These are phyloP conservation scores for Neodidymelliopsis sp. DNA, from an alignment of 2,329 filamentous ascomycete species.

Conservation along the genomic window DNA sequence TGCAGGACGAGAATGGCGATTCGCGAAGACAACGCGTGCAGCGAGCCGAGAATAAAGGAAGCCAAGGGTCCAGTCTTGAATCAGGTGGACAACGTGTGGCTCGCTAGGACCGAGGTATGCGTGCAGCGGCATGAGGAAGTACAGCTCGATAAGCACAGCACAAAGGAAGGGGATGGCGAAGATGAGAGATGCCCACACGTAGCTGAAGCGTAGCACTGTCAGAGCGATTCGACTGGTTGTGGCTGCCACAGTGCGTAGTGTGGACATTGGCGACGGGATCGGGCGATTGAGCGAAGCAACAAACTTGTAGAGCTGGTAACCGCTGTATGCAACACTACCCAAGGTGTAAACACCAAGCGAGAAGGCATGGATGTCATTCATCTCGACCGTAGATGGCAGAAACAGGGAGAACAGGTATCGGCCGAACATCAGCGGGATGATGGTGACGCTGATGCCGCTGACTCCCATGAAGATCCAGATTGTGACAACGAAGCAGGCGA, in stretches of 20 bases:
- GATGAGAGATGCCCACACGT: conserved; percentile 77
- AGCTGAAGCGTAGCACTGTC: conserved; percentile 65
- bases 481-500: conserved; percentile 84
- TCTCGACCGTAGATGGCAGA: conserved; percentile 68
- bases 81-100: conserved; percentile 79
- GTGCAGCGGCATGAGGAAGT: conserved; percentile 85
- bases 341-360: conserved; percentile 87
- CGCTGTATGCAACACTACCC: conserved; percentile 69
- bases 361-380: conserved; percentile 97
- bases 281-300: conserved; percentile 34
- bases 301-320: conserved; percentile 59
- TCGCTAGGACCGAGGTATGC: conserved; percentile 66
- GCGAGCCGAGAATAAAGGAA: conserved; percentile 87
- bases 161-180: conserved; percentile 83
- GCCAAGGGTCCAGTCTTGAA: conserved; percentile 94
- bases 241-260: conserved; percentile 35
- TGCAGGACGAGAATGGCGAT: conserved; percentile 74
- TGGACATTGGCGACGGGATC: conserved; percentile 40
- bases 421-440: conserved; percentile 85
- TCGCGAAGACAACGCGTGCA: conserved; percentile 71
- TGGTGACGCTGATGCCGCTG: conserved; percentile 84
- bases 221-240: conserved; percentile 38
- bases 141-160: conserved; percentile 83
- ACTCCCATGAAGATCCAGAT: conserved; percentile 94
- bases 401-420: conserved; percentile 77